Evolutionary conservation across 2,329 filamentous ascomycete species (phyloP).

Genomic region (Colletotrichum sublineola): DNA sequence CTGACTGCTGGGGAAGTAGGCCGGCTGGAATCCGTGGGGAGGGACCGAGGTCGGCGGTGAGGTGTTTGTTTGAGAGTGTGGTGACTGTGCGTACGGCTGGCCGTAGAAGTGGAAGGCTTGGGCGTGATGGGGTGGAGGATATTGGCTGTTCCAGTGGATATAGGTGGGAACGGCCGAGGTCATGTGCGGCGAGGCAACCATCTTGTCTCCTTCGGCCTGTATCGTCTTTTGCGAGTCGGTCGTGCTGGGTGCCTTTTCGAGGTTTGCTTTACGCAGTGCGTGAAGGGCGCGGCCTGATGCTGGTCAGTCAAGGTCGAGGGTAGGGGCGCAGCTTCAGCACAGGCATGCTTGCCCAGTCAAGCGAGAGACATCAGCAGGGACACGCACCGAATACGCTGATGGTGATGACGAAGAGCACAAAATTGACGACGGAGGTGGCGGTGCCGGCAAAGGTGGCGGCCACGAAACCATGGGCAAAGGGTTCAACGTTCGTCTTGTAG

Average conservation of each 20-base stretch:
- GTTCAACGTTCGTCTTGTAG: conserved; percentile 40
- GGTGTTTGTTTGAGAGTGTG: conserved; percentile 37
- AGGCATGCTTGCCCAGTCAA: not conserved
- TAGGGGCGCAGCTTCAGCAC: not conserved
- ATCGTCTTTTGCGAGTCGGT: conserved; percentile 37
- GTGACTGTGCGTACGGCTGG: conserved; percentile 39
- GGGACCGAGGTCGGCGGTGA: conserved; percentile 35
- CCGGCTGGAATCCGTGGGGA: conserved; percentile 37
- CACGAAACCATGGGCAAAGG: conserved; percentile 39
- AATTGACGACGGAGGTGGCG: conserved; percentile 35
- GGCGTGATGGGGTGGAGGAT: conserved; percentile 35
- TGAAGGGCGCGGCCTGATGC: conserved; percentile 39
- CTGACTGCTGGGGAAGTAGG: conserved; percentile 35
- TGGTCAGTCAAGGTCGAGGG: conserved; percentile 3
- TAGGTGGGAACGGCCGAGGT: conserved; percentile 36
- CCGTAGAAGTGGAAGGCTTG: conserved; percentile 40
- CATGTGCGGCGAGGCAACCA: conserved; percentile 42
- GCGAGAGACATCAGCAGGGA: not conserved
- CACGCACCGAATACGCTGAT: conserved; percentile 40
- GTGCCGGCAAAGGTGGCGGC: conserved; percentile 42
- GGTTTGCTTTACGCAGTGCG: conserved; percentile 30
- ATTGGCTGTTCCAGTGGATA: conserved; percentile 39
- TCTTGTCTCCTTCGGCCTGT: conserved; percentile 38
- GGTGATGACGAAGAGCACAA: conserved; percentile 41
- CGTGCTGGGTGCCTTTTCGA: conserved; percentile 37